Conservation (phyloP, 768 basidiomycete species). For the Roridomyces roridus region DNA sequence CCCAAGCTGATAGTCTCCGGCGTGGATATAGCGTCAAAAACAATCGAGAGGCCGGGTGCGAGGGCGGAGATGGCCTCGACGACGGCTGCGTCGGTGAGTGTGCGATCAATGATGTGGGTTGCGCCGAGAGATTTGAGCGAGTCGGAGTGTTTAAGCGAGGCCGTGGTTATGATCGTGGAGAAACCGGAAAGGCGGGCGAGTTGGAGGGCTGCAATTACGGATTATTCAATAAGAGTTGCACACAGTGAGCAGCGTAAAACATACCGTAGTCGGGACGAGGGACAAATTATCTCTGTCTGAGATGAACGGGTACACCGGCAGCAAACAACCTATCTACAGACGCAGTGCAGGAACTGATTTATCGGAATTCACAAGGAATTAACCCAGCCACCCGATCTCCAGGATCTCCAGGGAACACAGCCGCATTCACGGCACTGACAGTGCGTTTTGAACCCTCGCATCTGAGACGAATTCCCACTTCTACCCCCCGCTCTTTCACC, state of each 20-base stretch:
- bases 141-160: conserved; percentile 38
- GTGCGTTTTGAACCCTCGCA: too few relatives aligned
- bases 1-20: background rate
- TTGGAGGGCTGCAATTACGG: conserved; percentile 33
- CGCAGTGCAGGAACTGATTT: too few relatives aligned
- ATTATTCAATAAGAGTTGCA: background rate
- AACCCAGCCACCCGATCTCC: too few relatives aligned
- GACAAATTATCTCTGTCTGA: too few relatives aligned
- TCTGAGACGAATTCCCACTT: too few relatives aligned
- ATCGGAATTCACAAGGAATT: too few relatives aligned
- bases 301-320: too few relatives aligned
- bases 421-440: too few relatives aligned
- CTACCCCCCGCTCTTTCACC: too few relatives aligned
- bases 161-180: conserved; percentile 45
- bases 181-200: conserved; percentile 40
- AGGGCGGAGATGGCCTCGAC: background rate
- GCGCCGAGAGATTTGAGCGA: conserved; percentile 43
- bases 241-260: conserved; percentile 9
- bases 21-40: background rate
- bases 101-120: conserved; percentile 41
- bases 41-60: background rate
- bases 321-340: too few relatives aligned
- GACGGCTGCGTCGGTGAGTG: conserved; percentile 2
- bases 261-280: conserved; percentile 55
- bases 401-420: too few relatives aligned